These are phyloP conservation scores for Boletus bicolor DNA, from an alignment of 768 basidiomycete species.

Conservation along the genomic window DNA sequence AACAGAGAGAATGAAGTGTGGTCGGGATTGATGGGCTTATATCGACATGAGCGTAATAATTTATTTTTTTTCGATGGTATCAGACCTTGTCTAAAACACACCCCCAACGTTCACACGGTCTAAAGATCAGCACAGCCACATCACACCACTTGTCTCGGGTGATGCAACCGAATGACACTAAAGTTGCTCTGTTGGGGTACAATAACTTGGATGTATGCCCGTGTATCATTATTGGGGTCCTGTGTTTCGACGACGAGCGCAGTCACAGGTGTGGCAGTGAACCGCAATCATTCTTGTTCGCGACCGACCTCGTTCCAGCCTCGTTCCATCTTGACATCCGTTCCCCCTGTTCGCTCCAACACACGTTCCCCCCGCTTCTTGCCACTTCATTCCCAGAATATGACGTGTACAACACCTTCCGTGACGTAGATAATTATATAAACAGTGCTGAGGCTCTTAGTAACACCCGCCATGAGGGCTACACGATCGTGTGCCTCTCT, in stretches of 20 bases:
- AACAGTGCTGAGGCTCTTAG: neutral
- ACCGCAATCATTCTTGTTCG: neutral
- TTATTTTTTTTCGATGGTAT: conserved; percentile 21
- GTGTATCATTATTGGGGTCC: neutral
- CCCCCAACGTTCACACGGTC: conserved; percentile 31
- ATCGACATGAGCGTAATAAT: conserved; percentile 16
- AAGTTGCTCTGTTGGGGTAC: neutral
- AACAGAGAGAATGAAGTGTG: conserved; percentile 2
- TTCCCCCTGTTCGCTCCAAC: neutral
- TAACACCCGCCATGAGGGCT: neutral
- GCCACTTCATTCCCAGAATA: neutral
- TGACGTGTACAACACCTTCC: neutral
- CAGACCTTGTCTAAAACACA: conserved; percentile 20
- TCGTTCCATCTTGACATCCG: conserved; percentile 6
- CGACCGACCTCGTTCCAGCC: conserved; percentile 15
- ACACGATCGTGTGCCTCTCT: neutral
- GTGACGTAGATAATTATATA: neutral
- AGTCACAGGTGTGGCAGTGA: neutral
- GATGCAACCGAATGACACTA: neutral
- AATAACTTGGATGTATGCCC: too few species aligned
- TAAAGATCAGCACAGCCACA: conserved; percentile 31
- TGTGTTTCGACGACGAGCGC: neutral
- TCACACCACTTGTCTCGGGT: neutral
- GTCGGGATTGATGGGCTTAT: conserved; percentile 11
- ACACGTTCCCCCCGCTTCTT: conserved; percentile 11